Conservation (phyloP, 345 rosid genomes). For the Lenwebbia sp. region DNA sequence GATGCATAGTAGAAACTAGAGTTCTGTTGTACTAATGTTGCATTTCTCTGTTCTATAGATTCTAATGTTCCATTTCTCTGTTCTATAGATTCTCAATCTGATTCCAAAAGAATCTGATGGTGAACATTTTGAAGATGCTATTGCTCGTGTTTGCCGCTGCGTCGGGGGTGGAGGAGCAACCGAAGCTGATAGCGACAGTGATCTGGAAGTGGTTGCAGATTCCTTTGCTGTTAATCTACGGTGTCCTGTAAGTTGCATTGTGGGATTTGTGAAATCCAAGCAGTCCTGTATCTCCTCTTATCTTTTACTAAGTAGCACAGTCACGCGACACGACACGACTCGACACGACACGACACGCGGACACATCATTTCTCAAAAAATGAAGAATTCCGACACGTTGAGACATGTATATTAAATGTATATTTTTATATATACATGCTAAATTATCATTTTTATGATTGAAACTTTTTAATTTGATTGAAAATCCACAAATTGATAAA, state of each 20-base stretch:
- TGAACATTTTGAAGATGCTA: slow-evolving; percentile 76
- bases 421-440: too few species aligned
- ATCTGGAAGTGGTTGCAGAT: slow-evolving; percentile 96
- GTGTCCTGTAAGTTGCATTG: slow-evolving; percentile 69
- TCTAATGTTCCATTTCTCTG: slow-evolving; percentile 12
- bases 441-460: too few species aligned
- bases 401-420: too few species aligned
- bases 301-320: not conserved
- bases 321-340: too few species aligned
- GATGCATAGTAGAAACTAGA: not conserved
- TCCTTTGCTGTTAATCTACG: slow-evolving; percentile 70
- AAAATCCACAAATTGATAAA: too few species aligned
- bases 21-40: not conserved
- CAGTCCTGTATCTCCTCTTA: not conserved
- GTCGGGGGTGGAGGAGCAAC: slow-evolving; percentile 79
- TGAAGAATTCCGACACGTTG: too few species aligned
- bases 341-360: too few species aligned
- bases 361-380: too few species aligned
- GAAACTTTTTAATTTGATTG: too few species aligned
- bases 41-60: slow-evolving; percentile 31
- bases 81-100: slow-evolving; percentile 57
- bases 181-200: slow-evolving; percentile 95
- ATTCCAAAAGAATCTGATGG: slow-evolving; percentile 87
- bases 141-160: slow-evolving; percentile 85
- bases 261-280: not conserved